Evolutionary conservation across 345 rosid species (phyloP).

Genomic region (Barbarea vulgaris): DNA sequence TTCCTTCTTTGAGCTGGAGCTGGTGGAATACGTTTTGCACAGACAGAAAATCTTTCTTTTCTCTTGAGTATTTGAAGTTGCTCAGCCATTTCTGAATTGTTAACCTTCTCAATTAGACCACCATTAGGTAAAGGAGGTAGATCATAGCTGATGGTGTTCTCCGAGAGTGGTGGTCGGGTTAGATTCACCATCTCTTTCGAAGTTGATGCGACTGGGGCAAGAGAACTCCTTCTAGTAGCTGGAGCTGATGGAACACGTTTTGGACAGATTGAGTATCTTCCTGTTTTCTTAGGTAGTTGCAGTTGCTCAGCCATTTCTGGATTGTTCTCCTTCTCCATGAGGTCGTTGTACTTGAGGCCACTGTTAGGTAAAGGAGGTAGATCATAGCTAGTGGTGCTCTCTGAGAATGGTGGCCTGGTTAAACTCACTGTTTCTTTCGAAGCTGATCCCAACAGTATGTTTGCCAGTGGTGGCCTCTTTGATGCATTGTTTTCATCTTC

Average conservation of each 20-base stretch:
- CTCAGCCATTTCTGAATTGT: constrained; percentile 65
- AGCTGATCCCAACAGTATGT: constrained; percentile 45
- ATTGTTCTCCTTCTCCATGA: constrained; percentile 83
- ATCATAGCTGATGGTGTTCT: constrained; percentile 44
- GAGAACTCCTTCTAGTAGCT: constrained; percentile 75
- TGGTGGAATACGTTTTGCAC: constrained; percentile 49
- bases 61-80: constrained; percentile 55
- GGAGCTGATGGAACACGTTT: constrained; percentile 45
- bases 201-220: constrained; percentile 38
- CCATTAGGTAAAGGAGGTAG: constrained; percentile 49
- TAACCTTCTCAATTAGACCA: constrained; percentile 65
- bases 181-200: constrained; percentile 49
- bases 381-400: constrained; percentile 44
- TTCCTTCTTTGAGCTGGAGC: constrained; percentile 54
- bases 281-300: constrained; percentile 62
- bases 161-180: constrained; percentile 45
- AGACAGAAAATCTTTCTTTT: constrained; percentile 74
- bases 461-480: constrained; percentile 57
- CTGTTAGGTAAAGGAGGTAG: constrained; percentile 46
- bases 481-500: constrained; percentile 54
- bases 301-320: constrained; percentile 61
- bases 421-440: constrained; percentile 49
- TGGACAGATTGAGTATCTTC: constrained; percentile 75
- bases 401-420: constrained; percentile 45
- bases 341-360: constrained; percentile 46